A percentile compares a stretch with the other conserved stretches of the same genome.
These are phyloP conservation scores for Postia placenta DNA, from an alignment of 768 basidiomycete species.

Conservation along the genomic window DNA sequence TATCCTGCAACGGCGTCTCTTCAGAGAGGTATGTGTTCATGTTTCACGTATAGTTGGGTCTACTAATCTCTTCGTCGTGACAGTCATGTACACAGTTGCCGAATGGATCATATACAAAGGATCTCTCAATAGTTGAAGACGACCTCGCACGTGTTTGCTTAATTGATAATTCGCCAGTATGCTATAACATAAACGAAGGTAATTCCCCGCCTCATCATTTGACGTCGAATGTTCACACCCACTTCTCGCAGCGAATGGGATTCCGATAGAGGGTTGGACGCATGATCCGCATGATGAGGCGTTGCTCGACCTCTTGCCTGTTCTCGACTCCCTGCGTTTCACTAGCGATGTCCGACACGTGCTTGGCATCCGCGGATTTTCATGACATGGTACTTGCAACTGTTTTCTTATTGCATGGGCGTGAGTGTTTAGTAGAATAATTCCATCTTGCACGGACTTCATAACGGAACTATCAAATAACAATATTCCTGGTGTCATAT, in stretches of 20 bases:
- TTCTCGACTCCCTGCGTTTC: constrained; percentile 93
- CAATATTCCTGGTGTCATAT: background rate
- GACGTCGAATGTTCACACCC: background rate
- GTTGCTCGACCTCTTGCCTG: constrained; percentile 88
- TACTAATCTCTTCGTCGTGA: background rate
- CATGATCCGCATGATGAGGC: constrained; percentile 97
- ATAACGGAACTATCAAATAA: background rate
- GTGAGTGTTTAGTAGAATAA: background rate
- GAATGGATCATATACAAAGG: constrained; percentile 94
- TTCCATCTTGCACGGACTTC: constrained; percentile 5
- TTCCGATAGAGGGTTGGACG: constrained; percentile 99
- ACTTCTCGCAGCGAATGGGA: constrained; percentile 75
- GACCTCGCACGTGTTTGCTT: constrained; percentile 93
- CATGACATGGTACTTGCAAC: constrained; percentile 23
- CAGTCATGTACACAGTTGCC: constrained; percentile 90
- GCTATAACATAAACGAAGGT: constrained; percentile 93
- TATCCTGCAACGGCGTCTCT: constrained; percentile 81
- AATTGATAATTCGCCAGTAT: constrained; percentile 92
- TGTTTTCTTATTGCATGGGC: background rate
- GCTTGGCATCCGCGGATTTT: constrained; percentile 64
- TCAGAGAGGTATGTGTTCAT: constrained; percentile 68
- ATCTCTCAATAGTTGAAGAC: constrained; percentile 78
- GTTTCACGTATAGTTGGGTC: background rate
- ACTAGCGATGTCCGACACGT: constrained; percentile 93
- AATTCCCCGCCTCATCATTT: constrained; percentile 14